Evolutionary conservation across 257 asterid genomes (phyloP).

Genomic region (Nemophila menziesii): DNA sequence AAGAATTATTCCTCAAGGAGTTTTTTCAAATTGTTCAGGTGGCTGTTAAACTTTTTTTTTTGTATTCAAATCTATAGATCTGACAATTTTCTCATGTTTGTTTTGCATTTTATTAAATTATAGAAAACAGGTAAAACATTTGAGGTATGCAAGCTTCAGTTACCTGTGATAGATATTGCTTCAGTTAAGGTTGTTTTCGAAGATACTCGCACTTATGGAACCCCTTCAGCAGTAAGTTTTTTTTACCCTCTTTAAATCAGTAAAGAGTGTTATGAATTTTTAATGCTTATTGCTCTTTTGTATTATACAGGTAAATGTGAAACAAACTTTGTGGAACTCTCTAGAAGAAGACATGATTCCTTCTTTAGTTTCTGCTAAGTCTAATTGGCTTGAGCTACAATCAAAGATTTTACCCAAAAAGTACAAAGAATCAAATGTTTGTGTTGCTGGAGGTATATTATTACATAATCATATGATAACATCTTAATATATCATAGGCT

Average conservation of each 20-base stretch:
- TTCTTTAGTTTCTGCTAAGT: constrained; percentile 43
- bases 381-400: constrained; percentile 82
- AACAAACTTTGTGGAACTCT: constrained; percentile 69
- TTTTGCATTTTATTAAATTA: constrained; percentile 23
- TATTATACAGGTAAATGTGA: constrained; percentile 41
- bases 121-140: constrained; percentile 80
- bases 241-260: constrained; percentile 1
- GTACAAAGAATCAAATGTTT: constrained; percentile 68
- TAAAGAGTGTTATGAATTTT: neutral
- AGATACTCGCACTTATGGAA: constrained; percentile 92
- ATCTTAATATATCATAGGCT: neutral
- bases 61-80: too few species aligned
- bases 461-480: neutral
- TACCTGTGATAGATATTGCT: constrained; percentile 66
- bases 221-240: constrained; percentile 71
- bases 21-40: constrained; percentile 85
- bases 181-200: constrained; percentile 61
- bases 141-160: constrained; percentile 76
- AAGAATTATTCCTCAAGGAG: constrained; percentile 79
- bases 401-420: constrained; percentile 53
- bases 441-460: constrained; percentile 93
- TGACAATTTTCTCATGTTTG: constrained; percentile 13
- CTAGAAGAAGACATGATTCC: constrained; percentile 87
- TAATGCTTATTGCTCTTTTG: constrained; percentile 1
- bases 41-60: constrained; percentile 1